phyloP scores from a whole-genome alignment of 140 eudicot species.

The Oenanthe javanica region DNA sequence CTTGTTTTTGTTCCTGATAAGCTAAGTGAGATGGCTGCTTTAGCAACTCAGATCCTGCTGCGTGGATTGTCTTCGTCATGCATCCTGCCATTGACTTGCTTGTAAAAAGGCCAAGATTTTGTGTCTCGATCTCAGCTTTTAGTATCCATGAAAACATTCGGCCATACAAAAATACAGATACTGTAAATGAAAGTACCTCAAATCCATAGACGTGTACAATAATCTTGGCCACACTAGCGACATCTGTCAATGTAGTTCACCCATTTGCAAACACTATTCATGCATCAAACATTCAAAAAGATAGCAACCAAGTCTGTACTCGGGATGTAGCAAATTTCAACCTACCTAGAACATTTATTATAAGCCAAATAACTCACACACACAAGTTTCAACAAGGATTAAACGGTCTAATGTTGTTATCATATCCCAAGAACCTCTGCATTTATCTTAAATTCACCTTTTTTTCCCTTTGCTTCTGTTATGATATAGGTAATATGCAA shows the following conservation, averaged over 20 bases:
- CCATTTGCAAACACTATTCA: background rate
- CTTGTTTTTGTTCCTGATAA: conserved; percentile 30
- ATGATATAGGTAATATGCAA: background rate
- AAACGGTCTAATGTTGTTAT: background rate
- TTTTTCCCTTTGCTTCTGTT: background rate
- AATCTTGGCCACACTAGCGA: background rate
- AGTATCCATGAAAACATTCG: conserved; percentile 18
- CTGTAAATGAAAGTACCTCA: background rate
- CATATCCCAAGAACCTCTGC: background rate
- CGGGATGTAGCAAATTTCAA: background rate
- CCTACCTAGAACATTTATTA: background rate
- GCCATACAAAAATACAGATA: conserved; percentile 6
- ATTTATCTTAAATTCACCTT: background rate
- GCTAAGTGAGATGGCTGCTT: conserved; percentile 30
- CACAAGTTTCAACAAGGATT: background rate
- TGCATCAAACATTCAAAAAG: background rate
- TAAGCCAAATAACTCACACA: background rate
- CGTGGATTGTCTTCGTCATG: conserved; percentile 11
- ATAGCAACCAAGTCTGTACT: background rate
- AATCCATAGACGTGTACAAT: background rate
- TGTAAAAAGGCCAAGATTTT: conserved; percentile 22
- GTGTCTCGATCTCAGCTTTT: conserved; percentile 17
- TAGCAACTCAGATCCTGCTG: conserved; percentile 12
- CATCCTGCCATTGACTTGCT: conserved; percentile 34
- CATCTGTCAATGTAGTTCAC: background rate